A percentile compares a stretch with the other conserved stretches of the same genome.
Evolutionary conservation across 768 basidiomycete genomes (phyloP).

Genomic region (Tubosaeta brunneosetosa): DNA sequence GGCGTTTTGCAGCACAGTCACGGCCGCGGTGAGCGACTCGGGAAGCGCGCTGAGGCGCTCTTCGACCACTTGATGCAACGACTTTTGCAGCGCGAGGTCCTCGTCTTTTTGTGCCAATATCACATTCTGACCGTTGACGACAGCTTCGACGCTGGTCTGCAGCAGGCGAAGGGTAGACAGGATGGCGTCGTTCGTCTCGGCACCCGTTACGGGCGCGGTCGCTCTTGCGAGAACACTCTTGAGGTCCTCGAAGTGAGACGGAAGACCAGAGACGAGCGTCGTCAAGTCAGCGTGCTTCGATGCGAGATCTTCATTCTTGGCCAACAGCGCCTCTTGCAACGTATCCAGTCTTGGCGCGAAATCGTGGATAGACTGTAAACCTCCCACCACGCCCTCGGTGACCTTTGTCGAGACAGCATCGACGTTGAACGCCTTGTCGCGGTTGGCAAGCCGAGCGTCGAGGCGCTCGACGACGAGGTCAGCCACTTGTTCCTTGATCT

Average conservation of each 20-base stretch:
- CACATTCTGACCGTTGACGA: conserved; percentile 49
- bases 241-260: conserved; percentile 42
- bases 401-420: conserved; percentile 56
- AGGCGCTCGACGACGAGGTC: conserved; percentile 84
- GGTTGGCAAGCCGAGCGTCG: conserved; percentile 72
- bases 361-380: conserved; percentile 40
- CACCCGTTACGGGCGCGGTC: conserved; percentile 13
- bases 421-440: conserved; percentile 66
- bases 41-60: conserved; percentile 58
- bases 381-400: conserved; percentile 44
- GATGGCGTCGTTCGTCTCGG: conserved; percentile 21
- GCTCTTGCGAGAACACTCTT: conserved; percentile 40
- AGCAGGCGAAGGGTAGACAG: conserved; percentile 40
- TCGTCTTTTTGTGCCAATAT: conserved; percentile 46
- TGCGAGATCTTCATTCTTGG: conserved; percentile 36
- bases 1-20: conserved; percentile 52
- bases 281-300: conserved; percentile 39
- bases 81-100: conserved; percentile 45
- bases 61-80: conserved; percentile 48
- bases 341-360: conserved; percentile 38
- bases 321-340: conserved; percentile 36
- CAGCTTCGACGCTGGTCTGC: conserved; percentile 44
- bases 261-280: conserved; percentile 43
- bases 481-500: conserved; percentile 86
- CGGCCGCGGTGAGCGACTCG: conserved; percentile 49